Percentiles rank a stretch among this genome's conserved stretches.
These are phyloP conservation scores for Arthrinium puccinioides DNA, from an alignment of 2,329 filamentous ascomycete genomes.

Conservation along the genomic window DNA sequence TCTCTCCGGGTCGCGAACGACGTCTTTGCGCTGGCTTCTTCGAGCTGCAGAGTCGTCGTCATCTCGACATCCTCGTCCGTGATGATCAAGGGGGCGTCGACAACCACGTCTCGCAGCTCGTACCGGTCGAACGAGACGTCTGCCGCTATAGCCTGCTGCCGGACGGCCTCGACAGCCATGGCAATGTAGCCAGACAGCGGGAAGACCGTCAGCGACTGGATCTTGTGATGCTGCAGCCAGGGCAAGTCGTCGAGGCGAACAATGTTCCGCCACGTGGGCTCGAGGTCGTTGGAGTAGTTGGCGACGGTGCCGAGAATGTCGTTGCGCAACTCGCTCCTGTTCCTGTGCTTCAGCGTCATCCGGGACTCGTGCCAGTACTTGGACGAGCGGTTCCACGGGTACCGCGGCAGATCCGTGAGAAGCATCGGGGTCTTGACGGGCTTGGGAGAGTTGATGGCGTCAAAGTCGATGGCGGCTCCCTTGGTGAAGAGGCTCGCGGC, in stretches of 20 bases:
- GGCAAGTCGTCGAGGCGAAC: conserved; percentile 2
- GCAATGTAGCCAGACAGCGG: conserved; percentile 4
- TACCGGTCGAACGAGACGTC: conserved; percentile 23
- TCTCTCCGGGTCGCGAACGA: conserved; percentile 18
- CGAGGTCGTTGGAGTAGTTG: background rate
- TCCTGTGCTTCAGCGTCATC: background rate
- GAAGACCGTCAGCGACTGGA: conserved; percentile 3
- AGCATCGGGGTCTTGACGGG: background rate
- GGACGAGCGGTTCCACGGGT: conserved; percentile 13
- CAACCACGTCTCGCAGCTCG: conserved; percentile 28
- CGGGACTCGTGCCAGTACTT: conserved; percentile 5
- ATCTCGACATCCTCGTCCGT: conserved; percentile 28
- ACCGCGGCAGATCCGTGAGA: background rate
- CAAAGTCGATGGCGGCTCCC: conserved; percentile 17
- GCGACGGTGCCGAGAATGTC: conserved; percentile 4
- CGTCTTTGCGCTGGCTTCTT: conserved; percentile 13
- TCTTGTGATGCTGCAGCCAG: conserved; percentile 5
- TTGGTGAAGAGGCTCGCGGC: conserved; percentile 21
- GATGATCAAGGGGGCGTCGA: conserved; percentile 25
- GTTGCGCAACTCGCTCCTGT: background rate
- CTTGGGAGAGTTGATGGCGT: conserved; percentile 4
- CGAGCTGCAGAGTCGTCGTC: conserved; percentile 22
- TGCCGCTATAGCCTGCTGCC: conserved; percentile 14
- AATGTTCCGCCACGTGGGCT: conserved; percentile 5
- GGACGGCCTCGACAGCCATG: conserved; percentile 10